Conservation (phyloP, 2,329 filamentous ascomycete species). For the Penicillium sp. region DNA sequence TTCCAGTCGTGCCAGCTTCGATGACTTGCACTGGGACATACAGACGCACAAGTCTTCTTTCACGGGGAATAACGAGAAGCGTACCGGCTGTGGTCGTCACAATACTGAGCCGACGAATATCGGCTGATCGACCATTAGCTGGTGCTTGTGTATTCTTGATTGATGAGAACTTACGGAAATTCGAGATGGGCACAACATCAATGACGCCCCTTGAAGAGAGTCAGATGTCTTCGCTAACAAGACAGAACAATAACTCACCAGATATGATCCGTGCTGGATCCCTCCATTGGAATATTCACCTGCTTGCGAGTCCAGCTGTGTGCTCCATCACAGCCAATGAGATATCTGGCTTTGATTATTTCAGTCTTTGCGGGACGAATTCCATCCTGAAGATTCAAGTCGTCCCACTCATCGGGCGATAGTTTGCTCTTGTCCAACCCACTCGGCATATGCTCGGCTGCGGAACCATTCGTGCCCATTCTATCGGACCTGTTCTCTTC, state of each 20-base stretch:
- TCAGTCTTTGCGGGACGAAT: slow-evolving; percentile 26
- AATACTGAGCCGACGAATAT: slow-evolving; percentile 52
- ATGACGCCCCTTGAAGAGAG: slow-evolving; percentile 38
- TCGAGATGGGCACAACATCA: slow-evolving; percentile 50
- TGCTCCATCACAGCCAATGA: slow-evolving; percentile 64
- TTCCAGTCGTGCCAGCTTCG: slow-evolving; percentile 5
- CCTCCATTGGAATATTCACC: slow-evolving; percentile 52
- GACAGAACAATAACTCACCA: slow-evolving; percentile 22
- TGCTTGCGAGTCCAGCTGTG: slow-evolving; percentile 59
- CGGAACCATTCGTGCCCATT: slow-evolving; percentile 25
- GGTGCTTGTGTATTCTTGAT: background rate
- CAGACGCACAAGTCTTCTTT: slow-evolving; percentile 18
- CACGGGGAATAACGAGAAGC: slow-evolving; percentile 30
- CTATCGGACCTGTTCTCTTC: slow-evolving; percentile 54
- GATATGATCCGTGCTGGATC: slow-evolving; percentile 46
- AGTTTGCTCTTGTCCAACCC: slow-evolving; percentile 58
- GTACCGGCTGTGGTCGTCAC: slow-evolving; percentile 50
- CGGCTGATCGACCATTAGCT: slow-evolving; percentile 29
- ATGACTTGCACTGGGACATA: slow-evolving; percentile 20
- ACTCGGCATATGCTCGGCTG: slow-evolving; percentile 35
- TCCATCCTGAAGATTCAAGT: slow-evolving; percentile 36
- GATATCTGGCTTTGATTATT: slow-evolving; percentile 53
- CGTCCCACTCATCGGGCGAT: slow-evolving; percentile 52
- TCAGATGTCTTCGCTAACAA: background rate
- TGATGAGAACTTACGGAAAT: slow-evolving; percentile 20